These are phyloP conservation scores for Umbelopsis sp. DNA, from an alignment of 192 early-diverging fungal genomes.

Conservation along the genomic window DNA sequence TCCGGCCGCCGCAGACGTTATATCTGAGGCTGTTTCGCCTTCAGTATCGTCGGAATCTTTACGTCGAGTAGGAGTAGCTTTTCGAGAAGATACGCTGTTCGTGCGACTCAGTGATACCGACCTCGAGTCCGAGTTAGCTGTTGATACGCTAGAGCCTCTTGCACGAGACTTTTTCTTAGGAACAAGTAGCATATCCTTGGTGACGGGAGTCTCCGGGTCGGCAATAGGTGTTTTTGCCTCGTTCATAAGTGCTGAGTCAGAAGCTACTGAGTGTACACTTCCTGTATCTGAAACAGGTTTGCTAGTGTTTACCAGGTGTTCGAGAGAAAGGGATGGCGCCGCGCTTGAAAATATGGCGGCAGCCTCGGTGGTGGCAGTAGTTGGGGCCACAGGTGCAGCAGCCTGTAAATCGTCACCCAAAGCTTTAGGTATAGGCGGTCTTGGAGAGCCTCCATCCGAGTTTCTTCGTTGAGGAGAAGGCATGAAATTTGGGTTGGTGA, in stretches of 20 bases:
- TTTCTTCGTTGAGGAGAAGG: slow-evolving; percentile 26
- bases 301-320: neutral
- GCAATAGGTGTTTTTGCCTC: slow-evolving; percentile 13
- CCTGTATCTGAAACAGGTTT: neutral
- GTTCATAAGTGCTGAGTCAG: neutral
- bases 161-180: slow-evolving; percentile 13
- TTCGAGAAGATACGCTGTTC: slow-evolving; percentile 10
- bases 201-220: neutral
- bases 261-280: neutral
- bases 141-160: slow-evolving; percentile 28
- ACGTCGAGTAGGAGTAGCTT: neutral
- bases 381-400: neutral
- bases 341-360: neutral
- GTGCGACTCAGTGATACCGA: neutral
- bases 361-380: neutral
- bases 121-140: slow-evolving; percentile 5
- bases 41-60: slow-evolving; percentile 21
- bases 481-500: neutral
- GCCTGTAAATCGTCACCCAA: slow-evolving; percentile 7
- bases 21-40: neutral
- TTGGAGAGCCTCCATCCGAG: slow-evolving; percentile 33
- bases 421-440: slow-evolving; percentile 3
- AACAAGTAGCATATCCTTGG: slow-evolving; percentile 14
- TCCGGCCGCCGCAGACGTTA: neutral
- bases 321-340: neutral